phyloP scores from a whole-genome alignment of 2,329 filamentous ascomycete genomes.

The Arthrobotrys sphaeroides region DNA sequence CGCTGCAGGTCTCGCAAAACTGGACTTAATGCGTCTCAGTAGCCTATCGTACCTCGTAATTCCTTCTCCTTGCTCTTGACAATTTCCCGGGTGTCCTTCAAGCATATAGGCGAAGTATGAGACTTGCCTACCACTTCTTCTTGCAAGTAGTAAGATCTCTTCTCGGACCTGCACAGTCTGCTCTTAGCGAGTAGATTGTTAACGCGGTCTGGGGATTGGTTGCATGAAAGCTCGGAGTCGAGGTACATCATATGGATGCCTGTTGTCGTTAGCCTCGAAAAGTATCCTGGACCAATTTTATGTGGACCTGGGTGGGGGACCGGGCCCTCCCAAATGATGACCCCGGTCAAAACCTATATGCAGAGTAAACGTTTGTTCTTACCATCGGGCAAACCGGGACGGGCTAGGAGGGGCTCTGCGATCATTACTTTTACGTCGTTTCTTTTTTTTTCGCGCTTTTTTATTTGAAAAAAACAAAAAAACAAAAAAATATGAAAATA shows the following conservation, averaged over 20 bases:
- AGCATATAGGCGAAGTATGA: slow-evolving; percentile 10
- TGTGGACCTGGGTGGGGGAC: slow-evolving; percentile 7
- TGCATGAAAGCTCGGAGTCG: not conserved
- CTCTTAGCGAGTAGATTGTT: slow-evolving; percentile 6
- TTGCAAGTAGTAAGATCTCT: not conserved
- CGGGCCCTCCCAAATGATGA: slow-evolving; percentile 21
- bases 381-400: not conserved
- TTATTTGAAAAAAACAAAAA: slow-evolving; percentile 3
- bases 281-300: not conserved
- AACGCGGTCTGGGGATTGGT: not conserved
- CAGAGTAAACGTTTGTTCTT: not conserved
- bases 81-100: slow-evolving; percentile 1
- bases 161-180: not conserved
- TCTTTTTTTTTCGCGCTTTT: not conserved
- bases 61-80: not conserved
- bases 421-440: not conserved
- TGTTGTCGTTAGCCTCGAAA: not conserved
- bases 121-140: not conserved
- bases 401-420: not conserved
- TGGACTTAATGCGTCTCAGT: not conserved
- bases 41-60: not conserved
- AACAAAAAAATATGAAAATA: not conserved
- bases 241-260: not conserved
- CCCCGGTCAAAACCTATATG: slow-evolving; percentile 13
- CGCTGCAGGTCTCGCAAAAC: not conserved